Conservation (phyloP, 2,329 filamentous ascomycete species). For the Acrocalymma vagum region DNA sequence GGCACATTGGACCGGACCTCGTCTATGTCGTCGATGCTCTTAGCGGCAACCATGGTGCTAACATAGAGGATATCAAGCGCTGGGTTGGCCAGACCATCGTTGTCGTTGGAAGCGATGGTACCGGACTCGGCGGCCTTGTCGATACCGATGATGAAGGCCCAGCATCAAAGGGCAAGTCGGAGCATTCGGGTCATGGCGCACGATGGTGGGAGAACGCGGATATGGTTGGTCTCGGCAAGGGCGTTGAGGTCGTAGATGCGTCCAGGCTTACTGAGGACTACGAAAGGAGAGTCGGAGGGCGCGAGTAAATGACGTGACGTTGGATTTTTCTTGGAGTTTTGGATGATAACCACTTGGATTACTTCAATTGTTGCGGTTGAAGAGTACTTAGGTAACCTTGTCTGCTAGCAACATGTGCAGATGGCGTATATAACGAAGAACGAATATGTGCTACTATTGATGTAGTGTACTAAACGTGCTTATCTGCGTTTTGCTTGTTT, state of each 20-base stretch:
- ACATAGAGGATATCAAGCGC: slow-evolving; percentile 70
- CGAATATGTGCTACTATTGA: too few relatives aligned
- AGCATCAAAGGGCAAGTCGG: slow-evolving; percentile 32
- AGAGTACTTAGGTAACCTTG: slow-evolving; percentile 7
- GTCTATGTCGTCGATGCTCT: slow-evolving; percentile 90
- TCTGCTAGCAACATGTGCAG: too few relatives aligned
- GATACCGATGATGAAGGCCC: slow-evolving; percentile 66
- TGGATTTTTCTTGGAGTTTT: slow-evolving; percentile 6
- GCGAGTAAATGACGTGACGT: slow-evolving; percentile 40
- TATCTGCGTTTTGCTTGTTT: too few relatives aligned
- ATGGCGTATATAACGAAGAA: slow-evolving; percentile 14
- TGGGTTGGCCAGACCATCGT: slow-evolving; percentile 71
- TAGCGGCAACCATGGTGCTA: slow-evolving; percentile 75
- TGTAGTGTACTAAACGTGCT: too few relatives aligned
- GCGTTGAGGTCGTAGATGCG: slow-evolving; percentile 87
- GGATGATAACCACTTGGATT: slow-evolving; percentile 17
- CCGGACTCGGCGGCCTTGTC: slow-evolving; percentile 61
- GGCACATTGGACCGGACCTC: slow-evolving; percentile 83
- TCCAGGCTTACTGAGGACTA: slow-evolving; percentile 86
- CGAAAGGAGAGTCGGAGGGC: slow-evolving; percentile 77
- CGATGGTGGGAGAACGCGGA: slow-evolving; percentile 84
- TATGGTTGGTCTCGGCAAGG: slow-evolving; percentile 84
- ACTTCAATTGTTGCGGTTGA: too few relatives aligned
- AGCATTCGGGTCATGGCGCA: slow-evolving; percentile 49
- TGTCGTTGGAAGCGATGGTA: slow-evolving; percentile 62